Conservation (phyloP, 2,329 filamentous ascomycete genomes). For the Thielaviopsis punctulata region DNA sequence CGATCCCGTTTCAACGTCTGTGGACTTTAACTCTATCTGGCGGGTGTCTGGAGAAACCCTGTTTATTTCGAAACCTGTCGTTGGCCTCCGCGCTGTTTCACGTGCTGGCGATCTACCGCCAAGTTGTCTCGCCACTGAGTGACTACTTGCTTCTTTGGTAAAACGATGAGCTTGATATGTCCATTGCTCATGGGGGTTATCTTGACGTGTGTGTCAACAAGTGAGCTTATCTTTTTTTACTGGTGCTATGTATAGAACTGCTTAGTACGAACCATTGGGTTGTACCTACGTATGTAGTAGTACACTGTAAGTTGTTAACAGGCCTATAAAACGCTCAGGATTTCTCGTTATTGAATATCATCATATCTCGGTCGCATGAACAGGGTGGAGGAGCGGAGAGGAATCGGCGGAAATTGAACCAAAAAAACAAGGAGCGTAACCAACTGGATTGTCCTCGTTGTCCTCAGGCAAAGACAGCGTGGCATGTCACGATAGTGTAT, state of each 20-base stretch:
- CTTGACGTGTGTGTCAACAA: no score
- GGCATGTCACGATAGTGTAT: slow-evolving; percentile 1
- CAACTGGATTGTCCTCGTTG: not conserved
- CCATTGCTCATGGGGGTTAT: no score
- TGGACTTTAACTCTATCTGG: no score
- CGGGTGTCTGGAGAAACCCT: no score
- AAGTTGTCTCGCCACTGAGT: not conserved
- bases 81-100: not conserved
- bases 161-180: not conserved
- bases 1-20: not conserved
- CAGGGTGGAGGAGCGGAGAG: not conserved
- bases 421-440: not conserved
- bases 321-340: not conserved
- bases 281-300: no score
- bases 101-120: not conserved
- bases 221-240: no score
- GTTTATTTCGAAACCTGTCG: not conserved
- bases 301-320: no score
- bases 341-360: no score
- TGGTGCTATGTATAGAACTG: no score
- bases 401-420: not conserved
- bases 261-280: no score
- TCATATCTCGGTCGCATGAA: no score
- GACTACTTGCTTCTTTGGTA: not conserved
- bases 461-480: not conserved